Evolutionary conservation across 805 yeast genomes (phyloP).

Genomic region (Saturnispora quitensis): DNA sequence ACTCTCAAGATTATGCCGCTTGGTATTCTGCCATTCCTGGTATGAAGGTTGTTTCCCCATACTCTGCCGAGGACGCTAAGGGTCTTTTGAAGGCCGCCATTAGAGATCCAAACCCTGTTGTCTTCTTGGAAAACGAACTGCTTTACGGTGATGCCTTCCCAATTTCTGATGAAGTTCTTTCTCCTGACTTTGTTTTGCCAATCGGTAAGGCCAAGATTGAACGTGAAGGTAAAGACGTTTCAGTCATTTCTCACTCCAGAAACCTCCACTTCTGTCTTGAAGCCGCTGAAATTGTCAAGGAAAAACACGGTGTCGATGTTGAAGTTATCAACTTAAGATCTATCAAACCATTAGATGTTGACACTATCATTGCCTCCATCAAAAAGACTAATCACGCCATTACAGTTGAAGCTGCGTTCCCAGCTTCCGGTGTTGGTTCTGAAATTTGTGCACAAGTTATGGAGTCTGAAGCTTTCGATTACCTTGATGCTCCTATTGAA

Average conservation of each 20-base stretch:
- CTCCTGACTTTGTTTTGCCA: constrained; percentile 85
- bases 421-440: constrained; percentile 97
- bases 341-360: constrained; percentile 91
- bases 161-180: constrained; percentile 78
- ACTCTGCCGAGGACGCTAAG: constrained; percentile 89
- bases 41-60: constrained; percentile 92
- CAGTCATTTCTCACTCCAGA: constrained; percentile 88
- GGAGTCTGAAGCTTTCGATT: constrained; percentile 98
- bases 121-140: constrained; percentile 92
- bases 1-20: constrained; percentile 93
- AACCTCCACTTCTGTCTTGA: constrained; percentile 76
- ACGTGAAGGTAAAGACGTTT: constrained; percentile 82
- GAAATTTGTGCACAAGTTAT: constrained; percentile 95
- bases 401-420: constrained; percentile 96
- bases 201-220: constrained; percentile 95
- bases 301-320: constrained; percentile 78
- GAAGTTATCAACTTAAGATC: constrained; percentile 95
- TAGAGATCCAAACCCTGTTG: constrained; percentile 97
- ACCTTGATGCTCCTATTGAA: constrained; percentile 96
- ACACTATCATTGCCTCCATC: constrained; percentile 74
- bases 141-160: constrained; percentile 88
- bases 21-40: constrained; percentile 99
- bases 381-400: constrained; percentile 96
- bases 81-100: constrained; percentile 94
- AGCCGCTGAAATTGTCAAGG: constrained; percentile 82